Evolutionary conservation across 208 protist genomes (phyloP).

Genomic region (Leishmania mexicana): DNA sequence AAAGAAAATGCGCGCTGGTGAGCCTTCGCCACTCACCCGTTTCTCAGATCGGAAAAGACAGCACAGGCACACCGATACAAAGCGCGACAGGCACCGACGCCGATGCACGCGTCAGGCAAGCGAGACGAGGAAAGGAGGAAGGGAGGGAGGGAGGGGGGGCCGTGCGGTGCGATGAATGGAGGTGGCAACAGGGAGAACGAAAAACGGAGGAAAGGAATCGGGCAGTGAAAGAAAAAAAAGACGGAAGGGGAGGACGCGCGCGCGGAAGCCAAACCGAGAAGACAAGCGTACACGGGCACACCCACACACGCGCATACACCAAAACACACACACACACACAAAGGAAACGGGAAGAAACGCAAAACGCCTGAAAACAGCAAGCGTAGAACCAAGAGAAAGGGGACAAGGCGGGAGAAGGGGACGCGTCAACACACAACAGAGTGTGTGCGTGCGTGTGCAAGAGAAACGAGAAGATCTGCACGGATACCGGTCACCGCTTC

Average conservation of each 20-base stretch:
- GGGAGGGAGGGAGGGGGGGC: too few species aligned
- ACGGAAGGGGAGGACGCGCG: not conserved
- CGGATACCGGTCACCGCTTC: not conserved
- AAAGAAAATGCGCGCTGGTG: not conserved
- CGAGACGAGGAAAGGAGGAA: not conserved
- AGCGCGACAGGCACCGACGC: not conserved
- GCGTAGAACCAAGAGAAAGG: not conserved
- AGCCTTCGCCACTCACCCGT: not conserved
- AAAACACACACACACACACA: not conserved
- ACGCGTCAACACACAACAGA: not conserved
- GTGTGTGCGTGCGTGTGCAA: not conserved
- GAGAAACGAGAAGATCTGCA: not conserved
- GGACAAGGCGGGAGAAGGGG: not conserved
- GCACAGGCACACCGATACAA: not conserved
- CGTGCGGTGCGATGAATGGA: not conserved
- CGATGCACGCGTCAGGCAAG: not conserved
- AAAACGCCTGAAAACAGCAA: slow-evolving; percentile 1
- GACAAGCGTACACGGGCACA: not conserved
- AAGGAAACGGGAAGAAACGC: not conserved
- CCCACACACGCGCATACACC: not conserved
- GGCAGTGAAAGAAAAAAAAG: not conserved
- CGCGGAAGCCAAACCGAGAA: slow-evolving; percentile 4
- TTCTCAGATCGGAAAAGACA: not conserved
- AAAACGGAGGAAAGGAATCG: not conserved
- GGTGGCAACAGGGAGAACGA: not conserved